Evolutionary conservation across 768 basidiomycete genomes (phyloP).

Genomic region (Daedaleopsis nitida): DNA sequence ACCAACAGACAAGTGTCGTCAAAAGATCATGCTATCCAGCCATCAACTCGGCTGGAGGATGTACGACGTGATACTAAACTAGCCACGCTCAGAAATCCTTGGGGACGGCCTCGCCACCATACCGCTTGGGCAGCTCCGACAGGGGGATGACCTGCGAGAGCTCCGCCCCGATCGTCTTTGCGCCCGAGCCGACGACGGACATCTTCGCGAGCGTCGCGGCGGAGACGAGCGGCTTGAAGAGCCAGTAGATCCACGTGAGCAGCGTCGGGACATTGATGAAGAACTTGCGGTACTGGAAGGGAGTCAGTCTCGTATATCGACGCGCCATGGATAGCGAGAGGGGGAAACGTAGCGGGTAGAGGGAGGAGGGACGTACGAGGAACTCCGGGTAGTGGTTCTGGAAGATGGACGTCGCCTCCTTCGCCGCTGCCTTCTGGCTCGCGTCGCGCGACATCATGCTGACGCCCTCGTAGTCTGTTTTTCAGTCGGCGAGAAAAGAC

Average conservation of each 20-base stretch:
- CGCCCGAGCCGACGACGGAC: constrained; percentile 70
- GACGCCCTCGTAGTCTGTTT: constrained; percentile 75
- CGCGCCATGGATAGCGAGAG: too few species aligned
- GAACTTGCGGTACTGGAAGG: constrained; percentile 64
- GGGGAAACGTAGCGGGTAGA: not conserved
- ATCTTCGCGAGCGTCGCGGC: constrained; percentile 80
- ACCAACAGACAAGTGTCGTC: too few species aligned
- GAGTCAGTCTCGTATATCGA: not conserved
- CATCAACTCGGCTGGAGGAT: too few species aligned
- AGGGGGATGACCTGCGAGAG: constrained; percentile 58
- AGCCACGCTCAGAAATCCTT: constrained; percentile 45
- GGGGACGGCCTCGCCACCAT: constrained; percentile 62
- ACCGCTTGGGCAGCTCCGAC: constrained; percentile 63
- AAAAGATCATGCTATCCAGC: too few species aligned
- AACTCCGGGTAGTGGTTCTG: constrained; percentile 79
- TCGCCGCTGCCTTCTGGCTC: constrained; percentile 76
- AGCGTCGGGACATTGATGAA: constrained; percentile 81
- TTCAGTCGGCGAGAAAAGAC: too few species aligned
- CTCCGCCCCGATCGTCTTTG: constrained; percentile 57
- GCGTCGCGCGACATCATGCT: constrained; percentile 59
- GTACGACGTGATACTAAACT: too few species aligned
- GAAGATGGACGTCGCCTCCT: constrained; percentile 75
- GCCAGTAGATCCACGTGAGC: constrained; percentile 83
- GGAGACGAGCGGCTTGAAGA: constrained; percentile 74
- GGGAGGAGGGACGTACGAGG: constrained; percentile 45